Conservation (phyloP, 2,329 filamentous ascomycete genomes). For the Talaromyces amestolkiae region DNA sequence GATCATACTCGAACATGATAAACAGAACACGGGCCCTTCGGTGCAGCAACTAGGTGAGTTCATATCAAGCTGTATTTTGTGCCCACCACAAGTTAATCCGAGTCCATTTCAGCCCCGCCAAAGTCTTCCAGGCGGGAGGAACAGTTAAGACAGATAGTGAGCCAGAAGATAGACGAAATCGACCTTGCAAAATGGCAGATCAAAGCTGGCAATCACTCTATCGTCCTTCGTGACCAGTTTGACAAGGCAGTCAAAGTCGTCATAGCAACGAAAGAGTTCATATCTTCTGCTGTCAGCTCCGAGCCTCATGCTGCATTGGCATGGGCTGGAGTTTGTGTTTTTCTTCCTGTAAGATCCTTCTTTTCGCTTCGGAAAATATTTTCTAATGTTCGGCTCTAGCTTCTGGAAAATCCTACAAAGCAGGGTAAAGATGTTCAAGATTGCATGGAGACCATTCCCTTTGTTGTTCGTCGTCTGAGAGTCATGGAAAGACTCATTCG, state of each 20-base stretch:
- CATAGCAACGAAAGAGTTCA: background rate
- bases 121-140: background rate
- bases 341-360: background rate
- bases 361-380: background rate
- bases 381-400: background rate
- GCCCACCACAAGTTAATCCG: background rate
- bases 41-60: background rate
- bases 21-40: background rate
- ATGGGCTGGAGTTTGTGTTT: slow-evolving; percentile 3
- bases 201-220: background rate
- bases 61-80: background rate
- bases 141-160: slow-evolving; percentile 9
- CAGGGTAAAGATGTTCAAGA: slow-evolving; percentile 6
- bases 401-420: background rate
- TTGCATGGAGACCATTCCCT: slow-evolving; percentile 5
- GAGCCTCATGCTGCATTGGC: slow-evolving; percentile 7
- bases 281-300: background rate
- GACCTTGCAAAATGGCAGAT: slow-evolving; percentile 4
- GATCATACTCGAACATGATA: background rate
- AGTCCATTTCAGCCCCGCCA: background rate
- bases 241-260: background rate
- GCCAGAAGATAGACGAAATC: background rate
- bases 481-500: slow-evolving; percentile 10
- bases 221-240: slow-evolving; percentile 4
- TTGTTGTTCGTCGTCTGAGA: slow-evolving; percentile 4